phyloP scores from a whole-genome alignment of 2,329 filamentous ascomycete genomes.

The Ophiostoma triangulosporum region DNA sequence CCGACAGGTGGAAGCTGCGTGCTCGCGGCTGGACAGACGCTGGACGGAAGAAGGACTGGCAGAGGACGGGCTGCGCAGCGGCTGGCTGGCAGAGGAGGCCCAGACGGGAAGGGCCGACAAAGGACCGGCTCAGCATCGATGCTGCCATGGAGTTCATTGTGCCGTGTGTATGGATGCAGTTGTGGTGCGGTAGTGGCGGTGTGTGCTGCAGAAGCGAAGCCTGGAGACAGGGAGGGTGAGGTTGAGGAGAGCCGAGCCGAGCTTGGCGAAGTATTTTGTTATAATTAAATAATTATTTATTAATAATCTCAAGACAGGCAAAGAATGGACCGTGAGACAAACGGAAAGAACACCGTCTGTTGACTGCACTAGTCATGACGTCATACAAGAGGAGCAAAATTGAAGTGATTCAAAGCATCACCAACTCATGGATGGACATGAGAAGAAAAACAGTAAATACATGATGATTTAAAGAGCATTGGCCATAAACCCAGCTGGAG shows the following conservation, averaged over 20 bases:
- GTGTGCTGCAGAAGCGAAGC: not conserved
- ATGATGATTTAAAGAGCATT: too few species aligned
- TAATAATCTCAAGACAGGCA: not conserved
- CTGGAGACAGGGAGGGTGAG: not conserved
- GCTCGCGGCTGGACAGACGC: not conserved
- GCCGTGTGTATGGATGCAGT: not conserved
- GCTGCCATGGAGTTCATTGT: not conserved
- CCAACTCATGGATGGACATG: too few species aligned
- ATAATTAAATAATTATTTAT: not conserved
- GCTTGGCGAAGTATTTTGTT: not conserved
- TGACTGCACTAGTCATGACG: slow-evolving; percentile 5
- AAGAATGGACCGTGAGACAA: not conserved
- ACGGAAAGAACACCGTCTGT: slow-evolving; percentile 4
- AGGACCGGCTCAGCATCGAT: not conserved
- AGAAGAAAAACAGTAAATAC: too few species aligned
- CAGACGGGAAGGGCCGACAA: not conserved
- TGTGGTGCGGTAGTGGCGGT: not conserved
- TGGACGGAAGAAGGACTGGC: not conserved
- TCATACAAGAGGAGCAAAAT: slow-evolving; percentile 3
- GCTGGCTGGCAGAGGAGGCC: not conserved
- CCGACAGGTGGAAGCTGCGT: not conserved
- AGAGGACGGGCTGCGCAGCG: not conserved
- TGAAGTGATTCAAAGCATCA: too few species aligned
- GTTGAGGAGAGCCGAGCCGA: not conserved
- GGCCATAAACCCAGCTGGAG: too few species aligned